Percentiles rank a stretch among this genome's conserved stretches.
Conservation (phyloP, 805 yeast species). For the Myxozyma mucilagina region DNA sequence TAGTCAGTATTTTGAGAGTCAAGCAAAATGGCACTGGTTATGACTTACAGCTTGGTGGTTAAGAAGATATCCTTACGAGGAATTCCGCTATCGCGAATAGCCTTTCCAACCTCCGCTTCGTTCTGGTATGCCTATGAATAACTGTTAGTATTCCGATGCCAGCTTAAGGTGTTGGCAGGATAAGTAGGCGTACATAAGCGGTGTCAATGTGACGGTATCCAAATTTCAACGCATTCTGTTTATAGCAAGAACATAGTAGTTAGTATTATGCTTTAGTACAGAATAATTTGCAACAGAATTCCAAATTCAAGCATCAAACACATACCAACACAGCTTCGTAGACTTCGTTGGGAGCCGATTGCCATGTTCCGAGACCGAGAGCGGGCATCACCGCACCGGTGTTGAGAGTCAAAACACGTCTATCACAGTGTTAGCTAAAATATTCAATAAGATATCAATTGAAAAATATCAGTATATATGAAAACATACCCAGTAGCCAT, state of each 20-base stretch:
- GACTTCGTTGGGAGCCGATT: conserved; percentile 56
- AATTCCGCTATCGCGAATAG: conserved; percentile 47
- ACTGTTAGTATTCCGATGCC: background rate
- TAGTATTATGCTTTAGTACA: background rate
- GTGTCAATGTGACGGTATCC: conserved; percentile 82
- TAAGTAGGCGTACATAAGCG: conserved; percentile 46
- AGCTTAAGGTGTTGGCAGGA: conserved; percentile 27
- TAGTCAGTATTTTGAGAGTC: background rate
- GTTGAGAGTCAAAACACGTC: conserved; percentile 46
- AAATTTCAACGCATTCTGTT: conserved; percentile 46
- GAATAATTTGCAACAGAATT: background rate
- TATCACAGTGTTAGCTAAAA: conserved; percentile 22
- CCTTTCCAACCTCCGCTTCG: conserved; percentile 62
- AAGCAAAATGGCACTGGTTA: background rate
- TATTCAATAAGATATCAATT: no score
- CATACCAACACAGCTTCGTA: conserved; percentile 50
- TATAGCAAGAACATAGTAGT: background rate
- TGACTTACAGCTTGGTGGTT: conserved; percentile 46
- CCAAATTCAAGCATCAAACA: background rate
- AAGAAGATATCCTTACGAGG: conserved; percentile 49
- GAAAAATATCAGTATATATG: background rate
- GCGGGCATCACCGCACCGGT: conserved; percentile 65
- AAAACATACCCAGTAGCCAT: conserved; percentile 28
- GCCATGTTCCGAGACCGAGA: conserved; percentile 78
- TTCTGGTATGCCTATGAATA: conserved; percentile 51